A percentile compares a stretch with the other conserved stretches of the same genome.
phyloP scores from a whole-genome alignment of 1,284 basidiomycete species.

The Xanthoconium separans region DNA sequence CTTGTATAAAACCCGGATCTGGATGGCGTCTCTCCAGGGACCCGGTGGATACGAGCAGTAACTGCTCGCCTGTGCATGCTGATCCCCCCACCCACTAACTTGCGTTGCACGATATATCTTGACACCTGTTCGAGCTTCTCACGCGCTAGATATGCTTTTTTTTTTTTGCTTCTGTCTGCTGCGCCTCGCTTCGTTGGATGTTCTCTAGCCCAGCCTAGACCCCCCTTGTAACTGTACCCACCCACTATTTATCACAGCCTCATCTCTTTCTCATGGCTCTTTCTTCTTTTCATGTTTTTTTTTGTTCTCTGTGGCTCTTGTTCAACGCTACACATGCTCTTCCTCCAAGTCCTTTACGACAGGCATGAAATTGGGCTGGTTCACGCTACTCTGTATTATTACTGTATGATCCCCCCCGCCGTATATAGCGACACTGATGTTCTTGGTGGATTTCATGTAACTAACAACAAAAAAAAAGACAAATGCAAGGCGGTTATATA shows the following conservation, averaged over 20 bases:
- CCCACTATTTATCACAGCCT: constrained; percentile 22
- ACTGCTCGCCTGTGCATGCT: neutral
- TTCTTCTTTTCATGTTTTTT: neutral
- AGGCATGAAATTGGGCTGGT: constrained; percentile 12
- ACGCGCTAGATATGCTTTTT: constrained; percentile 31
- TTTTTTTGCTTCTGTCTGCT: constrained; percentile 2
- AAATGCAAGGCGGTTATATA: neutral
- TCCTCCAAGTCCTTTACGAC: neutral
- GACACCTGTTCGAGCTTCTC: constrained; percentile 12
- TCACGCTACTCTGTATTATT: constrained; percentile 23
- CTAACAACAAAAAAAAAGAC: neutral
- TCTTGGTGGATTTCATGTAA: neutral
- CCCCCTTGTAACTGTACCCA: constrained; percentile 30
- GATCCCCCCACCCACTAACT: constrained; percentile 13
- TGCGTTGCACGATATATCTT: constrained; percentile 26
- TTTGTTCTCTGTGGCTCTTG: neutral
- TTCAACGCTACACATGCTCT: neutral
- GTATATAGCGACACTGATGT: constrained; percentile 12
- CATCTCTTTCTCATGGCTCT: neutral
- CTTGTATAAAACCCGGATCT: constrained; percentile 73
- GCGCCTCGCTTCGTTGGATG: constrained; percentile 12
- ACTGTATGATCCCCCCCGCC: constrained; percentile 19
- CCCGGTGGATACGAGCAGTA: constrained; percentile 40
- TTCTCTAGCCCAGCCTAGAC: constrained; percentile 35
- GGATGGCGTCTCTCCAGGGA: constrained; percentile 66